Conservation (phyloP, 164 flowering plant genomes). For the Malania oleifera region DNA sequence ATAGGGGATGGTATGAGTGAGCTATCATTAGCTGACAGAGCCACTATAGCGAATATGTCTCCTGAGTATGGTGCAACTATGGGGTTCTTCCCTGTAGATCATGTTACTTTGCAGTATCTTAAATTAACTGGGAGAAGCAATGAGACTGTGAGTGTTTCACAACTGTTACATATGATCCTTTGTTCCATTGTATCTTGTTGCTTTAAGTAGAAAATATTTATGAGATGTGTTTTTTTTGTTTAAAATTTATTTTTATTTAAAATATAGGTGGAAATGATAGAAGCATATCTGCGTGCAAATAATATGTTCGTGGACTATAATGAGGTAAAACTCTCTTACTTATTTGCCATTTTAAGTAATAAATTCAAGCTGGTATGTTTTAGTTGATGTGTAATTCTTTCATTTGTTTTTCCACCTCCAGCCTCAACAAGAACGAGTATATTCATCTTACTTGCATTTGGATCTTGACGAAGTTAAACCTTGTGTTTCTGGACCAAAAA, state of each 20-base stretch:
- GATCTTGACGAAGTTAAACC: constrained; percentile 81
- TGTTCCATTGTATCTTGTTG: neutral
- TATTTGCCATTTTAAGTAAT: neutral
- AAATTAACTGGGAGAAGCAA: constrained; percentile 92
- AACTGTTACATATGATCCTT: neutral
- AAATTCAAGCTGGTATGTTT: neutral
- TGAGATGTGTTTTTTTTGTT: neutral
- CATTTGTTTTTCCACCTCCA: constrained; percentile 18
- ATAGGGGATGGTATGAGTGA: constrained; percentile 81
- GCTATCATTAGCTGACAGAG: constrained; percentile 85
- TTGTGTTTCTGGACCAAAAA: constrained; percentile 90
- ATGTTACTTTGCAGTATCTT: constrained; percentile 81
- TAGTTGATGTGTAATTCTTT: neutral
- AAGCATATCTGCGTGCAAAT: constrained; percentile 80
- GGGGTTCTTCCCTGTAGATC: constrained; percentile 98
- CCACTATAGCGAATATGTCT: constrained; percentile 95
- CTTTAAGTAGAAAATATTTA: neutral
- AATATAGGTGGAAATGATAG: constrained; percentile 73
- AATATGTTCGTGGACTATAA: constrained; percentile 84
- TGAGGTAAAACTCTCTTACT: constrained; percentile 35
- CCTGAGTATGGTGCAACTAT: constrained; percentile 99
- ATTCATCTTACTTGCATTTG: constrained; percentile 72
- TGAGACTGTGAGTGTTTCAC: constrained; percentile 61
- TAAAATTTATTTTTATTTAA: neutral
- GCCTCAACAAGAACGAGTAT: constrained; percentile 78